Evolutionary conservation across 208 protist genomes (phyloP).

Genomic region (Crithidia acanthocephali): DNA sequence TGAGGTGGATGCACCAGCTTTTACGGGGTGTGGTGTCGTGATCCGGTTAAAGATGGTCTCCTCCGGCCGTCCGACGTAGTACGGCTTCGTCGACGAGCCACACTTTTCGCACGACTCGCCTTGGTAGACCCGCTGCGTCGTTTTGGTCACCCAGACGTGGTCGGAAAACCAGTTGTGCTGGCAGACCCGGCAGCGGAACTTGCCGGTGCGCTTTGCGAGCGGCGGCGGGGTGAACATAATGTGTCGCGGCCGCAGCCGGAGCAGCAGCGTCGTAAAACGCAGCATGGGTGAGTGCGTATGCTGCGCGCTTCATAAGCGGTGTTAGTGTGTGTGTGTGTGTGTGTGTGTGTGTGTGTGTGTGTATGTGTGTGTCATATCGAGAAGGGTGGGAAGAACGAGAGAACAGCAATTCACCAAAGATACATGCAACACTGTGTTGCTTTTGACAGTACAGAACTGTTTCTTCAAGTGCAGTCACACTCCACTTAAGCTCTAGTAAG

Average conservation of each 20-base stretch:
- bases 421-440: too few relatives aligned
- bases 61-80: slow-evolving; percentile 76
- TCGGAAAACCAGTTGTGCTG: slow-evolving; percentile 67
- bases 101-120: slow-evolving; percentile 87
- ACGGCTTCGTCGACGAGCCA: slow-evolving; percentile 88
- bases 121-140: slow-evolving; percentile 90
- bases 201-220: slow-evolving; percentile 63
- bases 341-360: too few relatives aligned
- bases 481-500: too few relatives aligned
- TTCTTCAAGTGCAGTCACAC: too few relatives aligned
- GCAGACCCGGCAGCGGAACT: slow-evolving; percentile 78
- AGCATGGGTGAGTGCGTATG: slow-evolving; percentile 50
- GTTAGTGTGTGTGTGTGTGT: neutral
- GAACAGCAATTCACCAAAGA: too few relatives aligned
- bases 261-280: slow-evolving; percentile 23
- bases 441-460: too few relatives aligned
- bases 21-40: slow-evolving; percentile 76
- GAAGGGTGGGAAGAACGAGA: too few relatives aligned
- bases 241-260: slow-evolving; percentile 76
- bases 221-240: slow-evolving; percentile 91
- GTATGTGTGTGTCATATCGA: neutral
- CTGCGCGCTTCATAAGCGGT: too few relatives aligned
- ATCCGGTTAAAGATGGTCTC: slow-evolving; percentile 88
- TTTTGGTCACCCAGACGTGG: slow-evolving; percentile 89
- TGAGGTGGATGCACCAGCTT: slow-evolving; percentile 66